These are phyloP conservation scores for Grosmannia serpens DNA, from an alignment of 2,329 filamentous ascomycete species.

Conservation along the genomic window DNA sequence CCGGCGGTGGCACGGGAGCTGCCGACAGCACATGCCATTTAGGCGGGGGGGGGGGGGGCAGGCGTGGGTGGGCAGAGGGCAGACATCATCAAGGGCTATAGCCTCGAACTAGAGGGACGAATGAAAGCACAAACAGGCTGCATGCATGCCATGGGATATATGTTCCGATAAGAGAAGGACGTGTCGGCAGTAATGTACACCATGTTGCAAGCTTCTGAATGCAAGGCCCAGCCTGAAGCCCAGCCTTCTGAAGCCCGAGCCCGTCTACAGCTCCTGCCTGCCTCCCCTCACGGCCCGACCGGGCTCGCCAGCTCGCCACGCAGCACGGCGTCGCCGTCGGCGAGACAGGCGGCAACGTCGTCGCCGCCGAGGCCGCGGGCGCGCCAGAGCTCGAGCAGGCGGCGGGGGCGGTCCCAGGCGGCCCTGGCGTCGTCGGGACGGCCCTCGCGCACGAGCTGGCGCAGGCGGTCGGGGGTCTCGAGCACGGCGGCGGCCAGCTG, in stretches of 20 bases:
- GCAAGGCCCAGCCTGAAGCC: too few species aligned
- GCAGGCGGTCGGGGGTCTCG: conserved; percentile 47
- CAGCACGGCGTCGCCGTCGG: conserved; percentile 42
- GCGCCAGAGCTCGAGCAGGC: conserved; percentile 40
- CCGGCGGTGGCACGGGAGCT: not conserved
- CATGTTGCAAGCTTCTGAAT: too few species aligned
- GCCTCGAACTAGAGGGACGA: too few species aligned
- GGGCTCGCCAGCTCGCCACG: conserved; percentile 8
- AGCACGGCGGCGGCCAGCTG: conserved; percentile 53
- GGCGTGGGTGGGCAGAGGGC: too few species aligned
- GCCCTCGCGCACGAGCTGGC: conserved; percentile 45
- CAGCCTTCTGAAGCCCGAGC: too few species aligned
- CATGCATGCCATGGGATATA: too few species aligned
- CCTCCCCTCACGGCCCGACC: not conserved
- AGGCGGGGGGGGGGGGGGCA: not conserved
- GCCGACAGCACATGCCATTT: not conserved
- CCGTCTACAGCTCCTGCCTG: too few species aligned
- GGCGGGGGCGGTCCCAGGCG: conserved; percentile 43
- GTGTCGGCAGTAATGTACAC: too few species aligned
- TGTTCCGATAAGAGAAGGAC: too few species aligned
- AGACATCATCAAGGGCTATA: too few species aligned
- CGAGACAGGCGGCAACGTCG: conserved; percentile 39
- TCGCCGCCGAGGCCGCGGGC: conserved; percentile 40
- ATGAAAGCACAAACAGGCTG: too few species aligned
- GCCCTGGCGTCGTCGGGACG: conserved; percentile 47